These are phyloP conservation scores for Saprolegnia parasitica DNA, from an alignment of 352 stramenopile genomes.

Conservation along the genomic window DNA sequence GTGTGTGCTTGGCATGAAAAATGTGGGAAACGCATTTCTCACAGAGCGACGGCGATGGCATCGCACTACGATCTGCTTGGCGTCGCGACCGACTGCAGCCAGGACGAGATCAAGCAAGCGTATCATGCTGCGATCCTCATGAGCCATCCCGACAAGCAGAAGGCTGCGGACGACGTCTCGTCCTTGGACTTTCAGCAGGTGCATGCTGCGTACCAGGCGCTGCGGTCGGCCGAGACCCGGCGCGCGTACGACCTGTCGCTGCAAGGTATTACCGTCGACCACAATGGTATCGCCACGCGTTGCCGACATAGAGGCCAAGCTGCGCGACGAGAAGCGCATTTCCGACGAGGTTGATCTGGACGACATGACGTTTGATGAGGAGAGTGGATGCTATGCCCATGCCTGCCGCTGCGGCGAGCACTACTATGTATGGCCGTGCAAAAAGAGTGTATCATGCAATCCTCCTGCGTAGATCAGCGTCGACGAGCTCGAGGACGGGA, in stretches of 20 bases:
- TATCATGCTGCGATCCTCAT: constrained; percentile 59
- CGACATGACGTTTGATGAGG: constrained; percentile 45
- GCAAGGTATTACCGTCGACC: constrained; percentile 35
- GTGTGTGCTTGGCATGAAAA: not conserved
- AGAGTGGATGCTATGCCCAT: constrained; percentile 54
- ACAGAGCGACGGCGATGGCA: constrained; percentile 28
- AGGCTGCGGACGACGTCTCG: too few species aligned
- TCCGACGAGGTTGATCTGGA: constrained; percentile 49
- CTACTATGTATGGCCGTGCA: constrained; percentile 37
- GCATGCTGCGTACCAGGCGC: constrained; percentile 65
- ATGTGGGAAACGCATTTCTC: not conserved
- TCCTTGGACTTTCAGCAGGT: constrained; percentile 42
- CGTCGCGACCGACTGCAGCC: constrained; percentile 40
- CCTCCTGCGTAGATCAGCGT: constrained; percentile 41
- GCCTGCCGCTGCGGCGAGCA: constrained; percentile 64
- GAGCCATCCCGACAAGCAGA: constrained; percentile 64
- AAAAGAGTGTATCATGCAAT: not conserved
- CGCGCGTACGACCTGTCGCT: constrained; percentile 53
- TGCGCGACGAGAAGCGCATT: constrained; percentile 52
- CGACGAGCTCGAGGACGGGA: constrained; percentile 54
- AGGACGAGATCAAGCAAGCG: constrained; percentile 59
- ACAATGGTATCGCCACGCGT: not conserved
- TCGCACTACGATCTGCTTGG: constrained; percentile 55
- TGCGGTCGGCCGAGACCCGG: constrained; percentile 42
- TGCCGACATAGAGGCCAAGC: constrained; percentile 31